These are phyloP conservation scores for Mytilinidion resinicola DNA, from an alignment of 495 filamentous ascomycete genomes.

Conservation along the genomic window DNA sequence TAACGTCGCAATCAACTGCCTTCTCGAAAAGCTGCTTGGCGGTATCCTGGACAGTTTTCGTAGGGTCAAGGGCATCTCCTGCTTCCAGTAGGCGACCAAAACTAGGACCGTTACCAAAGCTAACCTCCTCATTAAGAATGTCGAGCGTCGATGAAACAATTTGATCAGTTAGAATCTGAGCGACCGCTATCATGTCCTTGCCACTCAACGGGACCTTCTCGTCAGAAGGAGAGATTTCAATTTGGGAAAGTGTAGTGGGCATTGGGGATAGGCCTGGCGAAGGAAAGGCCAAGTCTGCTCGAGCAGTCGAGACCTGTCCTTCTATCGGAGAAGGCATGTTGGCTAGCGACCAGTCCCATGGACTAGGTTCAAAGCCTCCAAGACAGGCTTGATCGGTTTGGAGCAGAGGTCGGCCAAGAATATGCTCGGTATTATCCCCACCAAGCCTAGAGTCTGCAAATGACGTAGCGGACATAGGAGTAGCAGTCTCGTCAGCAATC, in stretches of 20 bases:
- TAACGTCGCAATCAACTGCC: conserved; percentile 16
- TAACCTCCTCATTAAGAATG: conserved; percentile 10
- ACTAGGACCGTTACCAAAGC: neutral
- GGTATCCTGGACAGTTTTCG: neutral
- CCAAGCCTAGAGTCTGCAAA: conserved; percentile 17
- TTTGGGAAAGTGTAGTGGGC: conserved; percentile 40
- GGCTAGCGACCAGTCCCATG: conserved; percentile 27
- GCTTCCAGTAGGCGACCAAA: too few relatives aligned
- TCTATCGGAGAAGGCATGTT: conserved; percentile 10
- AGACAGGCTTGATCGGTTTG: conserved; percentile 19
- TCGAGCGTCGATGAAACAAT: conserved; percentile 37
- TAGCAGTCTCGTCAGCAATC: conserved; percentile 22
- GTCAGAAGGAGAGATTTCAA: conserved; percentile 5
- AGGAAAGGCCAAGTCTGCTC: conserved; percentile 11
- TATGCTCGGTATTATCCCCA: conserved; percentile 4
- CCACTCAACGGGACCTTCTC: conserved; percentile 16
- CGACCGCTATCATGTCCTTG: conserved; percentile 50
- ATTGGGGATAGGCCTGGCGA: conserved; percentile 46
- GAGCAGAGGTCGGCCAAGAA: neutral
- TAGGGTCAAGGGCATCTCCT: neutral
- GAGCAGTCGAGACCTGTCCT: neutral
- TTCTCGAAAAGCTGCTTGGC: conserved; percentile 19
- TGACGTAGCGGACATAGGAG: conserved; percentile 21
- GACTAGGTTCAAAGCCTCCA: conserved; percentile 17
- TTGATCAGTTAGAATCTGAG: conserved; percentile 58